Evolutionary conservation across 352 stramenopile species (phyloP), one percentile per base, ranked within the genome.

Genomic region (Phytophthora rubi): DNA sequence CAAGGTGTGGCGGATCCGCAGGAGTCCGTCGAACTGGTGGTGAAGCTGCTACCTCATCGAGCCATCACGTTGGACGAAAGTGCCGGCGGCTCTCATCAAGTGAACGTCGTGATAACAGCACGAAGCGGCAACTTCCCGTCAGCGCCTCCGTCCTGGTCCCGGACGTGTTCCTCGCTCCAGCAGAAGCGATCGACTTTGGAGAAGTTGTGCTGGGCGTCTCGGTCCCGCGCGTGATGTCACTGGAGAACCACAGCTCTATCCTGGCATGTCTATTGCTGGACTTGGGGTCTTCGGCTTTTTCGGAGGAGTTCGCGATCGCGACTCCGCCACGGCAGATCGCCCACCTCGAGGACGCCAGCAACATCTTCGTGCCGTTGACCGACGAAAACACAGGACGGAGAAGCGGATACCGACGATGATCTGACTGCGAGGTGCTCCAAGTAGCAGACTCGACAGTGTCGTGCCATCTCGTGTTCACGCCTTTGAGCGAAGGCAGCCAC

Each of bases 171-270:
- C 78, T 97, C 6, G 63, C 68, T n/a, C 82, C 79, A 0, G 53
- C 67, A 12, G 42, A 70, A 0, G 56, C 58, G 0, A 60, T 93
- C 35, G 85, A 90, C n/a, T 98, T 97, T 66, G 91, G 84, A 18
- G 80, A 88, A 23, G 84, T 97, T 6, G 84, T 95, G 7, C 68
- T 97, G 9, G 93, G 92, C 4, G 87, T 91, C 3, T 85, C 77
- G 0, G 81, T 92, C 0, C 82, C 82, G 6, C 78, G 80, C 0
- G 60, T 85, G 0, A 45, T 98, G 1, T 84, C 86, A 0, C 42
- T 98, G 2, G 78, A 86, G 35, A 98, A 98, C 65, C 75, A 80
- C 32, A 92, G 85, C 23, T 65, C 68, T 8, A 97, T 98, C n/a
- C 18, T 86, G 0, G 89, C 93, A 0, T 84, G 75, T 16, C 72